Base-by-base conservation (phyloP, 2,329 filamentous ascomycete species). In the Ophiosphaerella herpotricha region DNA sequence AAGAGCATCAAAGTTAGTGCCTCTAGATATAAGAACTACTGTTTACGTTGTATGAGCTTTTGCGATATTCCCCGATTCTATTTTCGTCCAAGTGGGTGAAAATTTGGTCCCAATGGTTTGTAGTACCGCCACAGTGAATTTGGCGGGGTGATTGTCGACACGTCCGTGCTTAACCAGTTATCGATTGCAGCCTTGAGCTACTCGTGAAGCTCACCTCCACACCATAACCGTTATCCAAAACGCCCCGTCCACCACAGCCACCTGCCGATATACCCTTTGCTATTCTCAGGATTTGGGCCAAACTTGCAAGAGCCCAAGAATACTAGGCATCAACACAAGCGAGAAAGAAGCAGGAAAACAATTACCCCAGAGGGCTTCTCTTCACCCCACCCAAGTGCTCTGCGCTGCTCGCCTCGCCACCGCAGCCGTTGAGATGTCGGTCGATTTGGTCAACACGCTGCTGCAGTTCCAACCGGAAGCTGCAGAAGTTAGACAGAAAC, bases 401-500 rank as follows among this genome's bases (percentile, higher is more conserved):
- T 38, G 46, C 41, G 43, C 34, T 50, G 18, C 18, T 38, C 44
- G 43, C 39, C 34, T 36, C 35, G 40, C 43, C 24, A 18, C 39
- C 40, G 42, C 36, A 42, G 23, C 35, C 50, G 41, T 36, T 40
- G 54, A 43, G 13, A 72, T 73, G 69, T 53, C 69, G 33, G 56
- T 55, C 37, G 68, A 70, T n/a, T 53, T 71, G n/a, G 47, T 66
- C 44, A 58, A 44, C 23, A 16, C 62, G 6, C 51, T 71, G 16
- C 51, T 69, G 24, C 58, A 67, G 23, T 77, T 77, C 51, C 74
- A 71, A 54, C 66, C 67, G 21, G 63, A 70, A 13, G 52, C 57
- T 4, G 57, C 60, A 31, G 61, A 68, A 38, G 40, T 75, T 8
- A 64, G 62, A 24, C 55, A 68, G 48, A 71, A 60, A 32, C 64